These are phyloP conservation scores for Endogone sp. DNA, from an alignment of 192 early-diverging fungal genomes.

Conservation along the genomic window DNA sequence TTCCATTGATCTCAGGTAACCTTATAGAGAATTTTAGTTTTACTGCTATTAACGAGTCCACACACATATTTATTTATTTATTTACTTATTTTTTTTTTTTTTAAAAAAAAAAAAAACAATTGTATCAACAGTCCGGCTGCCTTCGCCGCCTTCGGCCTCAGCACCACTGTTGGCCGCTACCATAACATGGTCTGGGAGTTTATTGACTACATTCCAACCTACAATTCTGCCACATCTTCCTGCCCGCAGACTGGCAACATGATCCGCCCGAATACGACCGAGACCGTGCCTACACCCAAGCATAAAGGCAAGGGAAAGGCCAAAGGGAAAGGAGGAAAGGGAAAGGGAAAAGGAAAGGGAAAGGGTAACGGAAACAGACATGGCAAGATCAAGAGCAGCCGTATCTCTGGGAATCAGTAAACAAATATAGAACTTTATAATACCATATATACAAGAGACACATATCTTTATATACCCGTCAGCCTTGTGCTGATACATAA, in stretches of 20 bases:
- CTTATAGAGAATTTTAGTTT: neutral
- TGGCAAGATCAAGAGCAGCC: too few species aligned
- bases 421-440: neutral
- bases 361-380: too few species aligned
- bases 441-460: neutral
- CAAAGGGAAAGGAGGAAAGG: too few species aligned
- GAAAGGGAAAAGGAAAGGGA: too few species aligned
- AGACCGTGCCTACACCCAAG: too few species aligned
- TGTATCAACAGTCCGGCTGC: neutral
- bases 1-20: neutral
- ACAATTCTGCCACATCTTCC: neutral
- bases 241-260: neutral
- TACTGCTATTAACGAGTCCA: neutral
- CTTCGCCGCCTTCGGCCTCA: neutral
- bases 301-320: too few species aligned
- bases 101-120: too few species aligned
- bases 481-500: neutral
- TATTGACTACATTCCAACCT: neutral
- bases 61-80: too few species aligned
- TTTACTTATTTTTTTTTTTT: too few species aligned
- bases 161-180: neutral
- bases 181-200: neutral
- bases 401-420: too few species aligned
- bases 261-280: neutral
- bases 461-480: neutral